These are phyloP conservation scores for Coniochaeta ligniaria DNA, from an alignment of 2,329 filamentous ascomycete genomes.

Conservation along the genomic window DNA sequence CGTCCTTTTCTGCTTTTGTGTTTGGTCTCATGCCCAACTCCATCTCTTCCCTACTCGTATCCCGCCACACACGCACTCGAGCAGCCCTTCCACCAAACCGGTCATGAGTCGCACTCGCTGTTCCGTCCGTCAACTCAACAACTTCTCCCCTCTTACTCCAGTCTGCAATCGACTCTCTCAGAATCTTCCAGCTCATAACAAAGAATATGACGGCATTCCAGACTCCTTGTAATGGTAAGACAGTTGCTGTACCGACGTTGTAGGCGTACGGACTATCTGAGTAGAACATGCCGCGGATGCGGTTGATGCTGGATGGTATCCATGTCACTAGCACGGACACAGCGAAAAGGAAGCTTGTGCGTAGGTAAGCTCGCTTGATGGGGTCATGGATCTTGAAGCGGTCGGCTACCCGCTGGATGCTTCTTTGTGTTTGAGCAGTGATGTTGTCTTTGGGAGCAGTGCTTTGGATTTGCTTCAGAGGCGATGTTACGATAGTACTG, in stretches of 20 bases:
- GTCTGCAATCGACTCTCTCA: slow-evolving; percentile 3
- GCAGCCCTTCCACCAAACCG: neutral
- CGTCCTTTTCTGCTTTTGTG: neutral
- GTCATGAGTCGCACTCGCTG: neutral
- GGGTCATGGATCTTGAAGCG: slow-evolving; percentile 6
- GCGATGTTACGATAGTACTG: neutral
- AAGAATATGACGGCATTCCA: slow-evolving; percentile 12
- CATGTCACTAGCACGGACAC: slow-evolving; percentile 9
- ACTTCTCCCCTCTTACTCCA: slow-evolving; percentile 1
- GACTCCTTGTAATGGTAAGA: slow-evolving; percentile 10
- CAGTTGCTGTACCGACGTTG: slow-evolving; percentile 6
- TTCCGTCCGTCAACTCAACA: neutral
- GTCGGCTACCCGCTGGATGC: slow-evolving; percentile 1
- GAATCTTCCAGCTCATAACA: slow-evolving; percentile 5
- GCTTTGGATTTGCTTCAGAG: neutral
- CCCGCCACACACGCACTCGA: neutral
- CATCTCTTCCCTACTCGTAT: neutral
- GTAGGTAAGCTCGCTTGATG: slow-evolving; percentile 9
- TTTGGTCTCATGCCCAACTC: neutral
- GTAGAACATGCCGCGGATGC: slow-evolving; percentile 5
- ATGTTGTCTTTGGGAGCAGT: neutral
- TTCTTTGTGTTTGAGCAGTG: neutral
- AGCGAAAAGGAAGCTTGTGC: slow-evolving; percentile 6
- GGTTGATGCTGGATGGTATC: slow-evolving; percentile 8
- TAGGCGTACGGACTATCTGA: slow-evolving; percentile 3